Evolutionary conservation across 2,329 filamentous ascomycete species (phyloP), one percentile per base, ranked within the genome.

Genomic region (Atkinsonella hypoxylon): DNA sequence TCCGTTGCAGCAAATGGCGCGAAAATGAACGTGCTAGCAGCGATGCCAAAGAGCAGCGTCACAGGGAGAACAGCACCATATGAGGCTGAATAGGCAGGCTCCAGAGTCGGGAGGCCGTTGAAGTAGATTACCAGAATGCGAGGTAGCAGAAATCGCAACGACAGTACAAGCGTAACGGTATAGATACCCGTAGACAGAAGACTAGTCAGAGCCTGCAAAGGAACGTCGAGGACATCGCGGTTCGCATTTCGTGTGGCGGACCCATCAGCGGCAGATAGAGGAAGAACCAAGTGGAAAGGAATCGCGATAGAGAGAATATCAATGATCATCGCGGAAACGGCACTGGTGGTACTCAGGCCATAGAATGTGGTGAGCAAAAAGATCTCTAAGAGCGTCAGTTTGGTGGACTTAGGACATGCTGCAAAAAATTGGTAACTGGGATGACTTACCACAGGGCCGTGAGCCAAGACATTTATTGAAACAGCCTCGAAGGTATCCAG

Each of bases 291-390:
- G 53, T 78, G 74, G 67, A 94, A 91, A 1, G 90, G 89, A 30
- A 87, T 62, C 41, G 83, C 82, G 41, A 81, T 79, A 2, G 87
- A 80, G 53, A 83, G 59, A 48, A 86, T 70, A 59, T 90, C 85
- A 59, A 91, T 84, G 34, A 70, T 64, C 47, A 89, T 75, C 36
- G 80, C 80, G 39, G 77, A 70, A 31, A 81, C 60, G 18, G 83
- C 75, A 0, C 85, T 83, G 49, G 71, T 66, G 26, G 78, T 71
- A 26, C 78, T 76, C 57, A 94, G 75, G 36, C 74, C 68, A 75
- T 94, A 95, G 71, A 94, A 95, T 48, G 81, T 81, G 31, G 75
- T 74, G 30, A 95, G 74, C 42, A 96, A 81, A 62, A 86, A 87
- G 55, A 85, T 79, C 79, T 79, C 79, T 83, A 48, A 15, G 45